Percentiles rank a stretch among this genome's conserved stretches.
These are phyloP conservation scores for Cucurbita argyrosperma DNA, from an alignment of 306 rosid species.

Conservation along the genomic window DNA sequence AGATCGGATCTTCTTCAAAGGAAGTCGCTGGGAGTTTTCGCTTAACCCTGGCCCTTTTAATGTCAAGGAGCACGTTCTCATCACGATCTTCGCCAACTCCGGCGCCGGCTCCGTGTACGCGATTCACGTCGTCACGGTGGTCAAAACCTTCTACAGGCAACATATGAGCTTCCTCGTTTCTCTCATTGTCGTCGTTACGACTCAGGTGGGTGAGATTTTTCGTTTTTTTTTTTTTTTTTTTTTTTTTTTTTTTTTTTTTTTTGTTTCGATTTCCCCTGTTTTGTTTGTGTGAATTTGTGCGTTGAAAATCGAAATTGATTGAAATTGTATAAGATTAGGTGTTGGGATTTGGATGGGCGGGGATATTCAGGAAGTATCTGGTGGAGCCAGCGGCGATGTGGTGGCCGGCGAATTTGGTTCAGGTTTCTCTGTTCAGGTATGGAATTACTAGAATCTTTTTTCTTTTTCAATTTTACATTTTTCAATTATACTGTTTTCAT, in stretches of 20 bases:
- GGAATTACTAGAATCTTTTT: neutral
- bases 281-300: neutral
- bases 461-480: neutral
- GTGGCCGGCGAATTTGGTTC: slow-evolving; percentile 97
- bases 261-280: neutral
- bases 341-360: slow-evolving; percentile 96
- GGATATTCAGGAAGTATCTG: slow-evolving; percentile 63
- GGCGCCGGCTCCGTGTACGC: slow-evolving; percentile 94
- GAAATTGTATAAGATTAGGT: slow-evolving; percentile 32
- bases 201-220: slow-evolving; percentile 39
- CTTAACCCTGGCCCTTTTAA: slow-evolving; percentile 88
- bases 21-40: slow-evolving; percentile 47
- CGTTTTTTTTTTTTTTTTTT: neutral
- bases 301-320: neutral
- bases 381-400: slow-evolving; percentile 96
- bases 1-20: slow-evolving; percentile 36
- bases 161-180: slow-evolving; percentile 58
- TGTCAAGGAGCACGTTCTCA: slow-evolving; percentile 80
- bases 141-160: slow-evolving; percentile 42
- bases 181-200: slow-evolving; percentile 54
- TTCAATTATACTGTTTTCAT: too few relatives aligned
- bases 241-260: neutral
- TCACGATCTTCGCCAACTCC: slow-evolving; percentile 87
- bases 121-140: slow-evolving; percentile 69
- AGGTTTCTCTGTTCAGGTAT: slow-evolving; percentile 93